Base-by-base conservation (phyloP, 2,329 filamentous ascomycete species). In the Neoarthrinium moseri region DNA sequence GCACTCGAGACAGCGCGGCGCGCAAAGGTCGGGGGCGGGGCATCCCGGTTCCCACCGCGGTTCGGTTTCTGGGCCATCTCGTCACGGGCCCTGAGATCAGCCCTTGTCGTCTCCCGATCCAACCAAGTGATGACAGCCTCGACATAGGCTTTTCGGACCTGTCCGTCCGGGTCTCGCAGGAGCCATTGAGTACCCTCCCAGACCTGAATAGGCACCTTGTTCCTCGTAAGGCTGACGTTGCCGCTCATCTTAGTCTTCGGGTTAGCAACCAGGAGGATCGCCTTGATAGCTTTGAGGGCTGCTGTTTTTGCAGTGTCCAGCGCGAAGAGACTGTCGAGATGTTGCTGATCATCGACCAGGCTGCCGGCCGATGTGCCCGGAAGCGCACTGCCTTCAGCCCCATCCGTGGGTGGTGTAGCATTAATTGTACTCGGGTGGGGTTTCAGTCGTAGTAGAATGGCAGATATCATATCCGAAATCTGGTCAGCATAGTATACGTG, bases 141-240 rank as follows among this genome's bases (percentile, higher is more conserved):
- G 6, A 85, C 81, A 56, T 97, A 99, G 1, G 91, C 89, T 61
- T 86, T 86, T 44, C 91, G 83, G 26, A 97, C 91, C 24, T 82
- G 77, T 24, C 82, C 82, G 57, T 91, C 86, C 1, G 82, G 77
- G 58, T 96, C 92, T 29, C 87, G 84, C 17, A 97, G 71, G 35
- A 97, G 80, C 89, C 90, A 96, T 51, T 96, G 90, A 0, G 91
- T 96, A n/a, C 89, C 90, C 65, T 97, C 91, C 94, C 94, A 99
- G 1, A 91, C 87, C 45, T 87, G 80, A 7, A 95, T 76, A 0
- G 88, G 84, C 1, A 95, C 88, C 32, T 77, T 81, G 62, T 86
- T 89, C 51, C 91, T 80, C 5, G 83, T 81, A 42, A 94, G 78
- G 23, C 80, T 80, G 42, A 74, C 77, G 61, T 76, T 83, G 53